Conservation (phyloP, 2,329 filamentous ascomycete genomes). For the Diaporthe longicolla region DNA sequence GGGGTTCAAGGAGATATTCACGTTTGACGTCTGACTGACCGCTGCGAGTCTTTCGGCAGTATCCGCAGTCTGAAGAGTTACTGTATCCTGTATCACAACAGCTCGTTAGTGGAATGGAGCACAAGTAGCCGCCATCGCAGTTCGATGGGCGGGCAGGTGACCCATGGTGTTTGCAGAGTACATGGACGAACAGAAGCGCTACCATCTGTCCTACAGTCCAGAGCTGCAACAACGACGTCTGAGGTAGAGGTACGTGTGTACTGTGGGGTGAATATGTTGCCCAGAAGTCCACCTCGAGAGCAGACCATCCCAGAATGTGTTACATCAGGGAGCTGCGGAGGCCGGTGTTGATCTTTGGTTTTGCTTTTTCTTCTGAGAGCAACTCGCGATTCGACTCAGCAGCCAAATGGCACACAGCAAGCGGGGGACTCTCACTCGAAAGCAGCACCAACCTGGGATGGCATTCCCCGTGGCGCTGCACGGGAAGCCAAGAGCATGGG, state of each 20-base stretch:
- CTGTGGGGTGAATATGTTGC: not conserved
- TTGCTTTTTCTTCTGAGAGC: not conserved
- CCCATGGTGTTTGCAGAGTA: constrained; percentile 15
- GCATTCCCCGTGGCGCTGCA: constrained; percentile 5
- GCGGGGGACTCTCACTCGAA: constrained; percentile 5
- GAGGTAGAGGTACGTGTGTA: not conserved
- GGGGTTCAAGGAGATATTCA: constrained; percentile 50
- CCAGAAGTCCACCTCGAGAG: not conserved
- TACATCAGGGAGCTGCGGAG: constrained; percentile 4
- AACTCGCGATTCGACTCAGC: not conserved
- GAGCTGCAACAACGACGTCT: not conserved
- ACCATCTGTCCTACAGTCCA: constrained; percentile 5
- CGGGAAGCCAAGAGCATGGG: constrained; percentile 6
- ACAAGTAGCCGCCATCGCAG: constrained; percentile 21
- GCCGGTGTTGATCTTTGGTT: not conserved
- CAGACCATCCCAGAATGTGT: constrained; percentile 11
- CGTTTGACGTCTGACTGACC: constrained; percentile 64
- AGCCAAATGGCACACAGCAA: not conserved
- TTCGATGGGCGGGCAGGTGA: constrained; percentile 3
- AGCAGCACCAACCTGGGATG: constrained; percentile 9
- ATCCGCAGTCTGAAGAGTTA: constrained; percentile 66
- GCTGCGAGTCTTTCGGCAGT: constrained; percentile 63
- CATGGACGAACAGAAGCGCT: not conserved
- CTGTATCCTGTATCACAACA: constrained; percentile 60
- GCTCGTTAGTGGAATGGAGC: constrained; percentile 31